Conservation (phyloP, 1,139 yeast genomes). For the Keqinozyma sinolaborantium region DNA sequence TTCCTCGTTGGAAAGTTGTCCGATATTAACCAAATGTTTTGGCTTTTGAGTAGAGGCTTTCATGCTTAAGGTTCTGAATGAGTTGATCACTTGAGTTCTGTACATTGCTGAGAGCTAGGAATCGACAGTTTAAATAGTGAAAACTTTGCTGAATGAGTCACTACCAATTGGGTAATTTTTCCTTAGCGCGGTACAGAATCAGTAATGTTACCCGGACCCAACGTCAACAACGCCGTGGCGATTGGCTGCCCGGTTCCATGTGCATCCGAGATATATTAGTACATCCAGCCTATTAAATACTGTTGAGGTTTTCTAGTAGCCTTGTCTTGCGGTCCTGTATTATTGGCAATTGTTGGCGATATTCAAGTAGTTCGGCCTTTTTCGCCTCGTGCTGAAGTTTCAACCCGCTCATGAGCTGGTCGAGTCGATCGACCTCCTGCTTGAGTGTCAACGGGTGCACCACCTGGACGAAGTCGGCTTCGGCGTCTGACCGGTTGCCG, state of each 20-base stretch:
- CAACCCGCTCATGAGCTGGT: constrained; percentile 2
- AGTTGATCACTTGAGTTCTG: constrained; percentile 3
- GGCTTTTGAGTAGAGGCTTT: constrained; percentile 6
- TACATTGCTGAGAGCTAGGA: constrained; percentile 2
- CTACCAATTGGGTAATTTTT: constrained; percentile 15
- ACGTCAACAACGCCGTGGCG: no score
- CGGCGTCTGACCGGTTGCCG: constrained; percentile 13
- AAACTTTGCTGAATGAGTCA: constrained; percentile 15
- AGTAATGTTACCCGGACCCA: constrained; percentile 1
- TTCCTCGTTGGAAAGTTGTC: constrained; percentile 70
- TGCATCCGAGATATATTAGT: no score
- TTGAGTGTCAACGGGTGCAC: constrained; percentile 9
- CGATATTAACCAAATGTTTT: constrained; percentile 77
- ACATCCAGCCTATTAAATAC: no score
- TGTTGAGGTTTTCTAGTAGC: constrained; percentile 2
- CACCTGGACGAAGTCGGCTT: constrained; percentile 4
- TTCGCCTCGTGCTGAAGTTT: constrained; percentile 3
- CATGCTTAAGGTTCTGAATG: constrained; percentile 3
- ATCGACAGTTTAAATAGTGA: constrained; percentile 2
- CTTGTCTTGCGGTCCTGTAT: constrained; percentile 4
- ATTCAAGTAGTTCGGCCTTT: constrained; percentile 6
- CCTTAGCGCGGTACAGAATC: constrained; percentile 21
- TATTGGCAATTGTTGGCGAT: constrained; percentile 5
- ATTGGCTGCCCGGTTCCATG: no score
- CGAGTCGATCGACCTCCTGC: constrained; percentile 11